phyloP scores from a whole-genome alignment of 2,329 filamentous ascomycete species.

The Aplosporella prunicola region DNA sequence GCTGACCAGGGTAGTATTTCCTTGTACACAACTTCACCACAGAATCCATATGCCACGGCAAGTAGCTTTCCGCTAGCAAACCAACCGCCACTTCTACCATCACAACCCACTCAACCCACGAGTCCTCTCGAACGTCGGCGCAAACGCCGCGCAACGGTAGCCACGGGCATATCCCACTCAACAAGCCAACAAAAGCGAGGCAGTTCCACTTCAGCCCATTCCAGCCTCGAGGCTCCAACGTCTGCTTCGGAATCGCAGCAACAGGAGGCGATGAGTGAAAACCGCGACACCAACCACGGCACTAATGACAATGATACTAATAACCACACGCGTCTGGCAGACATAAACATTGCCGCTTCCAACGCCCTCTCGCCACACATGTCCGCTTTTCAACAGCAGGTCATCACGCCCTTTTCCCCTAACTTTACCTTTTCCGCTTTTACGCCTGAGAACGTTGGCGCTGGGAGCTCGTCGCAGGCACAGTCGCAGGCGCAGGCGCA shows the following conservation, averaged over 20 bases:
- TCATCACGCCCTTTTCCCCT: slow-evolving; percentile 28
- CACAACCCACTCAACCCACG: slow-evolving; percentile 14
- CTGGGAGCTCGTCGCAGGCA: slow-evolving; percentile 12
- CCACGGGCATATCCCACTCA: no score
- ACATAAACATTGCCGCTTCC: no score
- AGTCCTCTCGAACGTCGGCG: slow-evolving; percentile 13
- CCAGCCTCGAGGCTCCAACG: no score
- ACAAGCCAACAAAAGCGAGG: no score
- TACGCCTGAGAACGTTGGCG: slow-evolving; percentile 8
- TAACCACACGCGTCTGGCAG: no score
- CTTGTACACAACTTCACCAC: slow-evolving; percentile 8
- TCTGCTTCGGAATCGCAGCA: no score
- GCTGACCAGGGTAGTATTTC: slow-evolving; percentile 8
- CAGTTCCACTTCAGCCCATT: no score
- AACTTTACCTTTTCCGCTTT: slow-evolving; percentile 22
- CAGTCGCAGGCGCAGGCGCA: background rate
- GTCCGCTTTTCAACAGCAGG: slow-evolving; percentile 12
- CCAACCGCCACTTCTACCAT: slow-evolving; percentile 19
- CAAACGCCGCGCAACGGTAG: slow-evolving; percentile 24
- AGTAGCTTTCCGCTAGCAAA: slow-evolving; percentile 2
- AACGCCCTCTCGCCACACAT: no score
- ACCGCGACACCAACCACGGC: no score
- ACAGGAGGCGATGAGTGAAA: no score
- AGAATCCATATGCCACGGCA: slow-evolving; percentile 4
- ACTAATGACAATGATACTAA: no score